A percentile compares a stretch with the other conserved stretches of the same genome.
Evolutionary conservation across 192 early-diverging fungal species (phyloP).

Genomic region (Coemansia umbellata): DNA sequence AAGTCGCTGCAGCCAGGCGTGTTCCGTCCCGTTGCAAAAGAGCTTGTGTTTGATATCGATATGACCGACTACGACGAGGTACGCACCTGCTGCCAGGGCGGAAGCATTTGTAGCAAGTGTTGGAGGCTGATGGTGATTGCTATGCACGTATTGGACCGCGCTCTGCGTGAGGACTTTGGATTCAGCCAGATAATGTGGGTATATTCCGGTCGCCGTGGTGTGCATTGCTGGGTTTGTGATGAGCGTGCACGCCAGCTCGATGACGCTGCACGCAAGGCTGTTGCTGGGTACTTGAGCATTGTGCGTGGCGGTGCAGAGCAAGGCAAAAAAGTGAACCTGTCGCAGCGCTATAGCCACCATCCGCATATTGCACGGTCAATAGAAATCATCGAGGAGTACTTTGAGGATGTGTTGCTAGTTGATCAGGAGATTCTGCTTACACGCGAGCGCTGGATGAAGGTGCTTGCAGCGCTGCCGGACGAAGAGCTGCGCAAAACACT

Average conservation of each 20-base stretch:
- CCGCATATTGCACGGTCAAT: conserved; percentile 58
- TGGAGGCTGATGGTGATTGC: conserved; percentile 94
- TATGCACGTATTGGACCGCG: conserved; percentile 79
- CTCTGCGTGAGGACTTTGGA: conserved; percentile 88
- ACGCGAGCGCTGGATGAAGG: conserved; percentile 65
- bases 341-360: conserved; percentile 55
- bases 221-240: conserved; percentile 98
- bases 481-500: conserved; percentile 50
- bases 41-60: conserved; percentile 98
- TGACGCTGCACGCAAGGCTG: conserved; percentile 72
- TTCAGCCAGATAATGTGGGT: conserved; percentile 93
- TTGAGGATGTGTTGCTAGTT: conserved; percentile 64
- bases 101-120: conserved; percentile 81
- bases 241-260: conserved; percentile 75
- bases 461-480: conserved; percentile 76
- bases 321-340: conserved; percentile 68
- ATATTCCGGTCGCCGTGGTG: conserved; percentile 92
- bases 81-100: conserved; percentile 90
- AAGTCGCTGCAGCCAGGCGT: conserved; percentile 66
- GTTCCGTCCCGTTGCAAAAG: conserved; percentile 77
- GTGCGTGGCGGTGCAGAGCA: conserved; percentile 73
- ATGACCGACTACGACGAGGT: conserved; percentile 99
- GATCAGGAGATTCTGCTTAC: conserved; percentile 69
- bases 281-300: conserved; percentile 81
- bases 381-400: conserved; percentile 67